phyloP scores from a whole-genome alignment of 2,329 filamentous ascomycete species.

The Alternaria solani region DNA sequence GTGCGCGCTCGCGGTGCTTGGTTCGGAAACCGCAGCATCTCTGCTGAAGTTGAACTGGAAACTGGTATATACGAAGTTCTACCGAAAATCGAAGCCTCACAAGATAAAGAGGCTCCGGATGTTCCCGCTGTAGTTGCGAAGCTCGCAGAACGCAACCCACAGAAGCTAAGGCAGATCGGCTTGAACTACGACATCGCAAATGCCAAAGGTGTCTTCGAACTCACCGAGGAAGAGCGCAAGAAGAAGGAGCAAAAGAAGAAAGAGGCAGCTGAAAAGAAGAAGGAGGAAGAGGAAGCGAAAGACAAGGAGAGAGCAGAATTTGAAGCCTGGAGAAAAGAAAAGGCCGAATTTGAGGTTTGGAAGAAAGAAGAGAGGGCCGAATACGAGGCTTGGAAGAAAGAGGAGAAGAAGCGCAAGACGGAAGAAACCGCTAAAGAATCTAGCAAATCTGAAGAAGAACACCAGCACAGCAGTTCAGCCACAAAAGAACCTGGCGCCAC shows the following conservation, averaged over 20 bases:
- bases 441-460: conserved; percentile 9
- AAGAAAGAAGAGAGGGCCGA: conserved; percentile 42
- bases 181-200: conserved; percentile 75
- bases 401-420: conserved; percentile 15
- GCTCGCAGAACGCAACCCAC: conserved; percentile 49
- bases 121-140: conserved; percentile 70
- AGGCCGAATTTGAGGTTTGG: conserved; percentile 33
- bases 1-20: conserved; percentile 60
- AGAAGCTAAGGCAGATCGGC: conserved; percentile 69
- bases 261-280: conserved; percentile 42
- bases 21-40: conserved; percentile 75
- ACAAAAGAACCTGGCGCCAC: not conserved
- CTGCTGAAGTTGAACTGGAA: conserved; percentile 76
- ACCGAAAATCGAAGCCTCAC: conserved; percentile 73
- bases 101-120: conserved; percentile 56
- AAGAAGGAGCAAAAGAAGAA: conserved; percentile 50
- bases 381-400: conserved; percentile 47
- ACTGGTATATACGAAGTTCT: conserved; percentile 77
- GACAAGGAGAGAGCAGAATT: conserved; percentile 45
- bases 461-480: not conserved
- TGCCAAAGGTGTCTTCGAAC: conserved; percentile 65
- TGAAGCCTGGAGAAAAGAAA: conserved; percentile 46
- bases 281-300: conserved; percentile 38
- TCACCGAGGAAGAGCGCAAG: conserved; percentile 58
- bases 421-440: conserved; percentile 25